phyloP scores from a whole-genome alignment of 345 rosid genomes.

The Brassica cretica region DNA sequence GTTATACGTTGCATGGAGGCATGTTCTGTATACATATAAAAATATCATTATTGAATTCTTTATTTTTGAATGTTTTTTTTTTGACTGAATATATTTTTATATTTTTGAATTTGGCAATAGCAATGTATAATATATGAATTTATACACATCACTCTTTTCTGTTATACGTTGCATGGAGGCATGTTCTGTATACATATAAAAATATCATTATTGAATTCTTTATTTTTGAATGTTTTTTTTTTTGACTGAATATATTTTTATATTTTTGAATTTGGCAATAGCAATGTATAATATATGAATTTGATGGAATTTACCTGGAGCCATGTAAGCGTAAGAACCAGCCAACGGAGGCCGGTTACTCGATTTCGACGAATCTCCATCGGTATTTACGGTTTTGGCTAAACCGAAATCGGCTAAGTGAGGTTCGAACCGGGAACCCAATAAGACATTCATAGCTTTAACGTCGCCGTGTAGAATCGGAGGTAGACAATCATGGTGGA shows the following conservation, averaged over 20 bases:
- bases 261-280: too few relatives aligned
- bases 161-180: constrained; percentile 75
- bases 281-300: too few relatives aligned
- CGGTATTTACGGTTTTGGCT: constrained; percentile 50
- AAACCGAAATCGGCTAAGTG: constrained; percentile 90
- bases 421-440: constrained; percentile 69
- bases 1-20: constrained; percentile 75
- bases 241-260: too few relatives aligned
- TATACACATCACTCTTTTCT: constrained; percentile 89
- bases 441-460: constrained; percentile 83
- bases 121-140: too few relatives aligned
- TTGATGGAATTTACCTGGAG: constrained; percentile 63
- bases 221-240: too few relatives aligned
- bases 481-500: constrained; percentile 91
- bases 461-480: constrained; percentile 91
- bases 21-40: constrained; percentile 51
- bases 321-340: constrained; percentile 98
- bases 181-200: constrained; percentile 51
- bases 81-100: too few relatives aligned
- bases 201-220: too few relatives aligned
- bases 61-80: too few relatives aligned
- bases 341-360: constrained; percentile 68
- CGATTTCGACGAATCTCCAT: constrained; percentile 44
- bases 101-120: too few relatives aligned
- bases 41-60: too few relatives aligned